Evolutionary conservation across 768 basidiomycete species (phyloP), one percentile per base, ranked within the genome.

Genomic region (Leccinum subgranulosum): DNA sequence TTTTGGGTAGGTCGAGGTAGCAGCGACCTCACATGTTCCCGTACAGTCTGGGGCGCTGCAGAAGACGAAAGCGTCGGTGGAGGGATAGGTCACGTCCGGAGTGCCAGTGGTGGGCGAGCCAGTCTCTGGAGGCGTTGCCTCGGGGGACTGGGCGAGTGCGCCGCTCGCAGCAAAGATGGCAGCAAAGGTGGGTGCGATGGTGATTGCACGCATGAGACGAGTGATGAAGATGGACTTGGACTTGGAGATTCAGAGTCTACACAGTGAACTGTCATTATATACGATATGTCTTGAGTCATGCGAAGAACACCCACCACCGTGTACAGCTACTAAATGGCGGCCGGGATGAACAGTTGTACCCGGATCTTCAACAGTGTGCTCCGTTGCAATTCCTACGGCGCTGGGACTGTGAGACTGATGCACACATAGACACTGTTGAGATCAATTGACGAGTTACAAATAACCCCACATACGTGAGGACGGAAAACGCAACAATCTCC

Each of bases 31-130:
- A 17, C 53, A 54, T 6, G 53, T 54, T 23, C 53, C 45, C 23
- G 53, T 34, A 31, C 55, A 56, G 25, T 54, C 56, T 17, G 41
- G 51, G 43, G 51, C 51, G 19, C 43, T 56, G 10, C 51, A 54
- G 8, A 46, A 33, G 51, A 53, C 10, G 51, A 53, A 46, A 15
- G 43, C 55, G 28, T 25, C 55, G 6, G 3, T 12, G n/a, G 43
- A 17, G 4, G 43, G 31, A n/a, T 14, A 34, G 7, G 51, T 28
- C 5, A 56, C 56, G 56, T 12, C 52, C 19, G 51, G 56, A 15
- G 17, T 45, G 19, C 31, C 21, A 4, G 31, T 46, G 11, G 19
- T 31, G 19, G 49, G 49, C 19, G 49, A 49, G 19, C 49, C 28
- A 51, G 28, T 29, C 25, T 51, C 21, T 9, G 53, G 48, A 14